Base-by-base conservation (phyloP, 2,329 filamentous ascomycete genomes). In the Septoria linicola region DNA sequence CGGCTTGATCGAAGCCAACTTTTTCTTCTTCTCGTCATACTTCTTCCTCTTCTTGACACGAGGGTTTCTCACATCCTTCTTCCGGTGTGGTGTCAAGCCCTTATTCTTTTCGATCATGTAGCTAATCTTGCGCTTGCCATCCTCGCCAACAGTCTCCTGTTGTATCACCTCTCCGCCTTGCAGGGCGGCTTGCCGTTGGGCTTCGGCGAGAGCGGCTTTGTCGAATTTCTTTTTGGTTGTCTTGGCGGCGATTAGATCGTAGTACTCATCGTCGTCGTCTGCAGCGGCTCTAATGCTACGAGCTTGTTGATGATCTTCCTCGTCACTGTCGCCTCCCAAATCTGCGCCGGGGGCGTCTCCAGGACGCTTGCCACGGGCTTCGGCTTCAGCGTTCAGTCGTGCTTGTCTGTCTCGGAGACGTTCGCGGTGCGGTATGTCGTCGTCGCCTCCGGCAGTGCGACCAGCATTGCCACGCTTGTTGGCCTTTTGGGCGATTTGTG, bases 21-120 rank as follows among this genome's bases (percentile, higher is more conserved):
- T 96, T 88, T 96, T 97, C 81, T 92, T 87, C 80, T 95, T 96
- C 71, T 90, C 87, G 68, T 95, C 90, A 70, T 83, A 99, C 82
- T 89, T 90, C 83, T 89, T 89, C 73, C 89, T 84, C 86, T 96
- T 97, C 86, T 97, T 99, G 59, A 97, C 92, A 70, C 93, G 80
- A 30, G 93, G 91, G 74, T 99, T 99, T 58, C 92, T 80, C 52
- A 90, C 87, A 63, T 95, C 91, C 83, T 99, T 97, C 80, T 87
- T 95, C 58, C 92, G 80, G 72, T 87, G 86, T 40, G 91, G 89
- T 53, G 89, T 85, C 57, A 99, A 75, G 25, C 93, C 93, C 80
- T 96, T 96, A 74, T 99, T 99, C 82, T 97, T 96, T 75, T 91
- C 83, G 66, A 99, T 99, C 61, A 85, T 82, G 73, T 96, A 97